phyloP scores from a whole-genome alignment of 202 grass and related monocot species.

The Cymbopogon flexuosus region DNA sequence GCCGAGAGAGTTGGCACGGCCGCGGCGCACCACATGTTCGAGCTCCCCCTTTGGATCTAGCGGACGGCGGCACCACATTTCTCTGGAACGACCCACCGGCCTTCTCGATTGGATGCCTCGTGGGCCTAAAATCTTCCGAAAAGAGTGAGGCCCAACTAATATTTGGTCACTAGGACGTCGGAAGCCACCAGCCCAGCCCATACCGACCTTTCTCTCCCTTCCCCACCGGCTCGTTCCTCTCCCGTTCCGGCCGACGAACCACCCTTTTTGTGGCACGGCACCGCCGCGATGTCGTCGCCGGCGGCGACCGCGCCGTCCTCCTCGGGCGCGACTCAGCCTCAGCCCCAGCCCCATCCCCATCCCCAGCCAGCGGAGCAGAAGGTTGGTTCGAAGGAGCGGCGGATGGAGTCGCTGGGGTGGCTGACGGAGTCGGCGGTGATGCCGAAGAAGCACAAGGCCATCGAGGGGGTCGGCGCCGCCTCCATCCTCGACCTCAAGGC shows the following conservation, averaged over 20 bases:
- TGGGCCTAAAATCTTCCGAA: background rate
- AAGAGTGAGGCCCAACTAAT: background rate
- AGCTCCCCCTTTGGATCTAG: background rate
- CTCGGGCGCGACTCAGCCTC: background rate
- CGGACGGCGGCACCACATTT: background rate
- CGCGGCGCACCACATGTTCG: constrained; percentile 30
- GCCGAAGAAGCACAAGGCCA: constrained; percentile 97
- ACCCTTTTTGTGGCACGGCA: background rate
- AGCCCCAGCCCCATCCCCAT: background rate
- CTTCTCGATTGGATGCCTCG: background rate
- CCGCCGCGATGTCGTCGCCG: constrained; percentile 38
- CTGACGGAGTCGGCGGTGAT: constrained; percentile 89
- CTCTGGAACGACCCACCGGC: background rate
- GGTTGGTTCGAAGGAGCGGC: constrained; percentile 32
- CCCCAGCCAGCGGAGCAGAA: constrained; percentile 2
- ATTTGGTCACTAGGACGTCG: background rate
- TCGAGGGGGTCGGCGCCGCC: constrained; percentile 84
- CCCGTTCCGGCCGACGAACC: background rate
- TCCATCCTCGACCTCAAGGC: constrained; percentile 96
- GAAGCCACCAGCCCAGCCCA: constrained; percentile 20
- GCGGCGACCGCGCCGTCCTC: constrained; percentile 7
- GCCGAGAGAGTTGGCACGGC: background rate
- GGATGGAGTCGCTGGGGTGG: constrained; percentile 93
- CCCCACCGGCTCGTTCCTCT: background rate
- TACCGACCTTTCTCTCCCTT: background rate